These are phyloP conservation scores for Puccinia coronata DNA, from an alignment of 1,284 basidiomycete genomes.

Conservation along the genomic window DNA sequence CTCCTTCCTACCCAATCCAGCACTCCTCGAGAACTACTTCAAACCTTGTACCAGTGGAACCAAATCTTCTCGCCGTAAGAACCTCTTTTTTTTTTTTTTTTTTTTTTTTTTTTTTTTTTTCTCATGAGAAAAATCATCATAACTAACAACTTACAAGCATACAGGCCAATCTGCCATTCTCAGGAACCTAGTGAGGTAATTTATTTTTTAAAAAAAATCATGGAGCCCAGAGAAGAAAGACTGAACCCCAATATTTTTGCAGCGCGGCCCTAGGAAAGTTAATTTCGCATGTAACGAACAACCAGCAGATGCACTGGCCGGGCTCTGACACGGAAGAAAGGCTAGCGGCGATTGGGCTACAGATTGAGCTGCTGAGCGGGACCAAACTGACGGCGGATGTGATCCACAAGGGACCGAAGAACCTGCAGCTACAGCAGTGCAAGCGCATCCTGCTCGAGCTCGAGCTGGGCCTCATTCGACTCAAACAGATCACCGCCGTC, in stretches of 20 bases:
- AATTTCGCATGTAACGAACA: background rate
- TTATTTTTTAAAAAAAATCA: too few relatives aligned
- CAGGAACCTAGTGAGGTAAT: background rate
- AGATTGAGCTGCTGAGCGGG: background rate
- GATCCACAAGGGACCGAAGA: constrained; percentile 5
- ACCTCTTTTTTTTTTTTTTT: background rate
- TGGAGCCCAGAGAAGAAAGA: too few relatives aligned
- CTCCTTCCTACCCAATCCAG: background rate
- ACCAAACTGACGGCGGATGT: background rate
- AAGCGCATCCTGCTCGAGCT: background rate
- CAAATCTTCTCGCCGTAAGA: constrained; percentile 7
- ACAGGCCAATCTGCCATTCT: constrained; percentile 7
- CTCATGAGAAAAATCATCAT: background rate
- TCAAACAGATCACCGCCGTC: constrained; percentile 9
- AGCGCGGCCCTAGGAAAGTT: constrained; percentile 1
- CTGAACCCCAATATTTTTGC: too few relatives aligned
- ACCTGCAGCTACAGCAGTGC: background rate
- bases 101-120: too few relatives aligned
- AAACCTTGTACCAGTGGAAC: background rate
- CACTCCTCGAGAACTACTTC: constrained; percentile 3
- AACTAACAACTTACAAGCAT: background rate
- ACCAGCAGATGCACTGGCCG: constrained; percentile 2
- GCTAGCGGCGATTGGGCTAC: background rate
- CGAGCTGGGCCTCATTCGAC: background rate
- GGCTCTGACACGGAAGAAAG: background rate